Base-by-base conservation (phyloP, 148 eudicot genomes). In the Gaultheria prostrata region DNA sequence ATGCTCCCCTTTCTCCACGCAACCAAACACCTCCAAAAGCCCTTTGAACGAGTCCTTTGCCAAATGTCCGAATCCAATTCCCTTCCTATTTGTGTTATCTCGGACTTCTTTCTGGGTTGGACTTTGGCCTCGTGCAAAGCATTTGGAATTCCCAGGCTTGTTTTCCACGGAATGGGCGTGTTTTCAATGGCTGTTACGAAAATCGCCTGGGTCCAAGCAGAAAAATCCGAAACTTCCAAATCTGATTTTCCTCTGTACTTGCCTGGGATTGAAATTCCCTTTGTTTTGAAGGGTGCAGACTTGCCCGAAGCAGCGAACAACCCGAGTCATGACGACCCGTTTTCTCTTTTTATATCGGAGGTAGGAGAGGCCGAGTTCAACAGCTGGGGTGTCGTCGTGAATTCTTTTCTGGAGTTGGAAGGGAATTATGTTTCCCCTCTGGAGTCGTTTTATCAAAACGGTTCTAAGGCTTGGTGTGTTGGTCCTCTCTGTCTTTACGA, bases 121-220 rank as follows among this genome's bases (percentile, higher is more conserved):
- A 85, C 87, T 2, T 46, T 84, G 1, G 39, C 28, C 15, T 61
- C 86, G 1, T 88, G 85, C 26, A 49, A 77, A 24, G 79, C 77
- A 14, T 88, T 86, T n/a, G n/a, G n/a, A n/a, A n/a, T n/a, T 20
- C 88, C 90, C 0, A 82, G 87, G 51, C 84, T 88, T 33, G 85
- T 86, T 28, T 86, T 86, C 74, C 70, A 88, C 59, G 88, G 88
- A 2, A 86, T 86, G 90, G 85, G 88, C 4, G 84, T 88, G n/a
- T 74, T 86, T 8, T 46, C 88, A 0, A 67, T 87, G 74, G 73
- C 77, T 8, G 75, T 82, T 1, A 0, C 2, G 21, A 78, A 78
- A 20, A 39, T 30, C 13, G 83, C 84, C 15, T 48, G 30, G 86
- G 33, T 4, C 35, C 83, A 39, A n/a, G 61, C 79, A 5, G 78